These are phyloP conservation scores for Sabuloglossum arenarium DNA, from an alignment of 495 filamentous ascomycete genomes.

Conservation along the genomic window DNA sequence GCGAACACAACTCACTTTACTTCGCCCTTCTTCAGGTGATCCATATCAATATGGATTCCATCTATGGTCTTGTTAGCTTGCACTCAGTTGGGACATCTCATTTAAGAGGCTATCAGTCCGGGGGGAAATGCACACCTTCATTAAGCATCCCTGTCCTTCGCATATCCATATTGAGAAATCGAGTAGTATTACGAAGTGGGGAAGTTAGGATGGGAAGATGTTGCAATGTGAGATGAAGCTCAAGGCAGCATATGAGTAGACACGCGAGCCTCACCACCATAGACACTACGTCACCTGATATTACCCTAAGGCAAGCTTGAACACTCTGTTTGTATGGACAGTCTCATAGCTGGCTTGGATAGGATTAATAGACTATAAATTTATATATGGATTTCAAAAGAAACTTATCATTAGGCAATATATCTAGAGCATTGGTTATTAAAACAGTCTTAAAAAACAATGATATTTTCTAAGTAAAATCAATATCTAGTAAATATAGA, in stretches of 20 bases:
- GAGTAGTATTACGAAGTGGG: not conserved
- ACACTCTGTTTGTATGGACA: no score
- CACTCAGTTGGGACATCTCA: not conserved
- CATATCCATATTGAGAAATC: constrained; percentile 9
- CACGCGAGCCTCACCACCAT: not conserved
- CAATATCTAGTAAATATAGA: no score
- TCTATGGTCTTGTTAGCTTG: constrained; percentile 29
- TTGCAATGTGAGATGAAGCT: not conserved
- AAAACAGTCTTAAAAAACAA: no score
- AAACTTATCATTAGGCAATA: no score
- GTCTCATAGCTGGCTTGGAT: no score
- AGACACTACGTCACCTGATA: no score
- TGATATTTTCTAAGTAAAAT: no score
- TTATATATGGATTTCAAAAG: no score
- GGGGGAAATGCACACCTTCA: constrained; percentile 10
- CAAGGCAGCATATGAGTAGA: not conserved
- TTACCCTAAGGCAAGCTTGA: no score
- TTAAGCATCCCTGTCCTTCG: constrained; percentile 15
- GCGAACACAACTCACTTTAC: constrained; percentile 24
- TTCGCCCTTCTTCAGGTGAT: constrained; percentile 77
- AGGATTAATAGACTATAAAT: no score
- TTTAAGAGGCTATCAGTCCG: no score
- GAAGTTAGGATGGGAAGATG: not conserved
- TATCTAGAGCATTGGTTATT: no score
- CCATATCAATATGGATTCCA: constrained; percentile 98